Base-by-base conservation (phyloP, 371 early-diverging fungal genomes). In the Syncephalastrum sp. region DNA sequence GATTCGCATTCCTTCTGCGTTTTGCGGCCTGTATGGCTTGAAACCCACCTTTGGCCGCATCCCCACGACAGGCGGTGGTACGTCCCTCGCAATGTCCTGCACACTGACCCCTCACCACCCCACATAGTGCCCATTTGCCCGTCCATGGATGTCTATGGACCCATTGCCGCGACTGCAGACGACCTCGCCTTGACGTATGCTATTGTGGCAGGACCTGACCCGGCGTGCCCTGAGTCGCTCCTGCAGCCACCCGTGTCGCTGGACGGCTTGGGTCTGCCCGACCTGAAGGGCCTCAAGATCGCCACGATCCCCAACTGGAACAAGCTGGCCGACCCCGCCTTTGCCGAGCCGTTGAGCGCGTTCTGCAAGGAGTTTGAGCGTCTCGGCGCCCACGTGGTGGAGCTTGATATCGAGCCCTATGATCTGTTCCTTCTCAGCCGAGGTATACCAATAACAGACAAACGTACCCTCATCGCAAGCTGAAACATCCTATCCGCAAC, bases 11-110 rank as follows among this genome's bases (percentile, higher is more conserved):
- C 92, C 92, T 4, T 69, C 88, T 0, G 55, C 88, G 1, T 85
- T 83, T 56, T 86, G 85, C 72, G 90, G 90, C 19, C 54, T 89
- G 27, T 90, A 81, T 59, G 90, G 90, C 4, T 61, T 91, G 49
- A 91, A 91, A 57, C 83, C 90, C 0, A 88, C 90, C 1, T 77
- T 72, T 50, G 82, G 79, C 24, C 81, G 92, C 19, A 59, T 89
- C 13, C 79, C 88, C n/a, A 64, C 68, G 8, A 42, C 53, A 13
- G 87, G 87, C 27, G 75, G 73, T 41, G 78, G 68, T 57, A 71
- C 72, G 27, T 53, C 16, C 45, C 57, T 0, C 21, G 0, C 21
- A 21, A 21, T 1, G 21, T 2, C 1, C 21, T 21, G 21, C 21
- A 21, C 21, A 21, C 21, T 1, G 21, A 21, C 21, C 0, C 21